Evolutionary conservation across 2,329 filamentous ascomycete genomes (phyloP), one percentile per base, ranked within the genome.

Genomic region (Fusarium setosum): DNA sequence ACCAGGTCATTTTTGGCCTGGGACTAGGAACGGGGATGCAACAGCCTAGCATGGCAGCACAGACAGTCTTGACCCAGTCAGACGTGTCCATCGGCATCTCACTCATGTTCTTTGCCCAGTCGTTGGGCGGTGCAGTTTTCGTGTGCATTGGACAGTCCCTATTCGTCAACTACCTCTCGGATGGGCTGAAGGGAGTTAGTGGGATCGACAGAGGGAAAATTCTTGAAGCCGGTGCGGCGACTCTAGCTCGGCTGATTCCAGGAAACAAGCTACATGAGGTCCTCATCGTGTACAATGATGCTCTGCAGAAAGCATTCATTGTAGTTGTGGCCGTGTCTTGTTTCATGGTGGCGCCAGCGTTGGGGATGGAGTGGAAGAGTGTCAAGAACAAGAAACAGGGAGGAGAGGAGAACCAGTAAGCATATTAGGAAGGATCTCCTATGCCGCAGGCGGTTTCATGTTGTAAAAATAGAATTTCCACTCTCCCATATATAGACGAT

Each of bases 1-100:
- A 83, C 70, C 85, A 87, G 68, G 80, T 84, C 26, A 64, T 88
- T 29, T 76, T 79, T 17, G 86, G 86, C 21, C 73, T 86, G 3
- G 86, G 85, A 21, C 76, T 84, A 21, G 81, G 82, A 49, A 68
- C 78, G 5, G 80, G 80, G 20, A 81, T 83, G 72, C 81, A 83
- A 67, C 74, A 78, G 18, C 75, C 77, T 21, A 73, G 80, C 12
- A 73, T 82, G 11, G 81, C 81, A 2, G 81, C 85, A 4, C 84
- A 87, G 66, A 85, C 82, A 38, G 80, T 80, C 3, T 75, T 86
- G 4, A 68, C 80, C 0, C 75, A 80, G 17, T 75, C 78, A 1
- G 79, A 83, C 37, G 76, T 85, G 11, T 80, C 84, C 1, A 77
- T 83, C 3, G 84, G 75, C 18, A 83, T 62, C 10, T 58, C 59